Base-by-base conservation (phyloP, 352 stramenopile species). In the Globisporangium okanoganense region DNA sequence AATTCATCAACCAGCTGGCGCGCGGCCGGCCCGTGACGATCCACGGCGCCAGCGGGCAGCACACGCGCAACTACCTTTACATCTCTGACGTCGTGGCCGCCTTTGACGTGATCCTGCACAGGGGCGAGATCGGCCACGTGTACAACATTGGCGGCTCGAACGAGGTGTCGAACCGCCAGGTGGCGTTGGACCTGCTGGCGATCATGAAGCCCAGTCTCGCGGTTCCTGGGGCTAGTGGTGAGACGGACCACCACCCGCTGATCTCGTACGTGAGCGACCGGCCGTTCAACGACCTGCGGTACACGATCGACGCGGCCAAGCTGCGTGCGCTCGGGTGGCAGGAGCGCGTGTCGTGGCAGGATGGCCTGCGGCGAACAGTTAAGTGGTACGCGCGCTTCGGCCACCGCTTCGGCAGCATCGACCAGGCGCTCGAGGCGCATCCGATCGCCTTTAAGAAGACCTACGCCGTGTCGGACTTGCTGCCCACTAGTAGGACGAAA, bases 11-110 rank as follows among this genome's bases (percentile, higher is more conserved):
- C 40, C 40, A 45, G 40, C 18, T 99, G 59, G 98, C 98, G 53
- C 79, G 92, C 12, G 88, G 87, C 29, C 79, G 79, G 54, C 73
- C 86, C 6, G 75, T 99, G 50, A 99, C 97, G 31, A 81, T 99
- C 40, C 97, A 99, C 68, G 97, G 97, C 35, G 88, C 40, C 40
- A 45, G 97, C 66, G 97, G 97, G 33, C 74, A 75, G 53, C 98
- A 99, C 70, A 98, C 90, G 3, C 90, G 96, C 16, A 99, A 98
- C 70, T 99, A 99, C 75, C 79, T 99, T 22, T 99, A 97, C 75
- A 97, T 99, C 25, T 90, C 87, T 41, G 97, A 99, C 75, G 96
- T 99, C 35, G 96, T 97, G 3, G 73, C 76, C 14, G 97, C 97
- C 0, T 99, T 99, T 69, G 96, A 99, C 61, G 66, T 94, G 22